Evolutionary conservation across 352 stramenopile genomes (phyloP).

Genomic region (Phytopythium sindhum): DNA sequence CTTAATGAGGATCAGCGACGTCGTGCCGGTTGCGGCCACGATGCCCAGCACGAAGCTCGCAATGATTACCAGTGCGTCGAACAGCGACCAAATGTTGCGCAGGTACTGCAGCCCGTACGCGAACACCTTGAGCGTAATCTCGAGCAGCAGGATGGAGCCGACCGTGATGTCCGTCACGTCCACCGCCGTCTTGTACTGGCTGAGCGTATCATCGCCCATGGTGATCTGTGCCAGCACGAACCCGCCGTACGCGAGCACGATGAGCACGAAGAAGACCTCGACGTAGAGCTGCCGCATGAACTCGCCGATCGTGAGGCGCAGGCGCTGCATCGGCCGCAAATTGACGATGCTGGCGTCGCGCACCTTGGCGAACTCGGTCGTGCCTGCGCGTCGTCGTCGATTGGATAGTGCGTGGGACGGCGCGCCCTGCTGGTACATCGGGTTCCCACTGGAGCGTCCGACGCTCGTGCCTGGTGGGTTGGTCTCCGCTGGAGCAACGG

Average conservation of each 20-base stretch:
- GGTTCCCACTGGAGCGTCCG: neutral
- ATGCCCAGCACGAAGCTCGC: slow-evolving; percentile 74
- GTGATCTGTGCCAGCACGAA: slow-evolving; percentile 85
- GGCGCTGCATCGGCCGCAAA: slow-evolving; percentile 33
- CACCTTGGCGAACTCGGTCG: slow-evolving; percentile 28
- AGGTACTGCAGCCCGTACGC: slow-evolving; percentile 71
- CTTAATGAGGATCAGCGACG: slow-evolving; percentile 60
- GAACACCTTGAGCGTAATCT: slow-evolving; percentile 80
- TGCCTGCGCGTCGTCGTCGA: slow-evolving; percentile 34
- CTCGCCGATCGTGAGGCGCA: slow-evolving; percentile 57
- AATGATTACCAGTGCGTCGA: slow-evolving; percentile 80
- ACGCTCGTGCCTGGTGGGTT: slow-evolving; percentile 9
- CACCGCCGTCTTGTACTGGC: slow-evolving; percentile 59
- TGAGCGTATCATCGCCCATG: slow-evolving; percentile 52
- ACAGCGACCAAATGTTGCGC: slow-evolving; percentile 65
- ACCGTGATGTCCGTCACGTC: slow-evolving; percentile 83
- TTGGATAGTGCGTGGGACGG: slow-evolving; percentile 1
- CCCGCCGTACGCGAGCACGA: slow-evolving; percentile 79
- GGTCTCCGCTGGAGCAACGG: slow-evolving; percentile 52
- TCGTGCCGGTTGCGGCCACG: slow-evolving; percentile 51
- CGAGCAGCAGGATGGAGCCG: slow-evolving; percentile 75
- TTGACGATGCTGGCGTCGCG: slow-evolving; percentile 28
- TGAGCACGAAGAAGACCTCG: slow-evolving; percentile 87
- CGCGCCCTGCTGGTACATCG: neutral
- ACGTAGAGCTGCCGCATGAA: slow-evolving; percentile 85